Evolutionary conservation across 495 filamentous ascomycete species (phyloP).

Genomic region (Bathelium albidoporum): DNA sequence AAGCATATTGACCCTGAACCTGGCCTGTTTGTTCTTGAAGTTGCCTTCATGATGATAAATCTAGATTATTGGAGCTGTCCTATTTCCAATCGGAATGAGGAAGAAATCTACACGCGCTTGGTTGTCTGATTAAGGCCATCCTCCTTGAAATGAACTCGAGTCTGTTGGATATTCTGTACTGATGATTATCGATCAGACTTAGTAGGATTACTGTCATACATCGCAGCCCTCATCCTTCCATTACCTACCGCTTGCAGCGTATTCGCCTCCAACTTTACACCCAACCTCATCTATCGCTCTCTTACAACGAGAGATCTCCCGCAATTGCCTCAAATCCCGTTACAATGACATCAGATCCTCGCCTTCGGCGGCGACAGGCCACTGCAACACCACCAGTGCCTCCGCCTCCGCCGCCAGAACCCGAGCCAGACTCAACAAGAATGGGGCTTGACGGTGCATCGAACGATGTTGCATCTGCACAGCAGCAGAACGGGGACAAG

Average conservation of each 20-base stretch:
- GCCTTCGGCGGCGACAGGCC: slow-evolving; percentile 38
- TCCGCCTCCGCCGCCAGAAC: slow-evolving; percentile 42
- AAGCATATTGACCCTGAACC: too few species aligned
- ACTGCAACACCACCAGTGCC: slow-evolving; percentile 43
- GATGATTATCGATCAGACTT: too few species aligned
- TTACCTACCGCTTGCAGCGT: too few species aligned
- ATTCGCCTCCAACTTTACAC: too few species aligned
- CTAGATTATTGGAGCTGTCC: slow-evolving; percentile 95
- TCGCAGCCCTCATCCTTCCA: too few species aligned
- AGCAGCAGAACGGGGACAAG: slow-evolving; percentile 22
- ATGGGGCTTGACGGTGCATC: slow-evolving; percentile 26
- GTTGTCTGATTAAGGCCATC: slow-evolving; percentile 23
- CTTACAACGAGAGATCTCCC: too few species aligned
- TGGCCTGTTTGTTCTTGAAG: too few species aligned
- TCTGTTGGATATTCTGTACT: not conserved
- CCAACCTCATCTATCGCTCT: too few species aligned
- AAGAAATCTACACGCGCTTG: slow-evolving; percentile 44
- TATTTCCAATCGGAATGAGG: slow-evolving; percentile 45
- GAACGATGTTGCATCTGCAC: slow-evolving; percentile 44
- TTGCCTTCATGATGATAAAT: slow-evolving; percentile 45
- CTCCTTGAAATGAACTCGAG: slow-evolving; percentile 10
- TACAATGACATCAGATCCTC: slow-evolving; percentile 48
- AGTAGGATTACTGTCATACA: too few species aligned
- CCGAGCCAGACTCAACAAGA: slow-evolving; percentile 18
- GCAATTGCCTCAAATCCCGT: slow-evolving; percentile 6